Percentiles rank a stretch among this genome's conserved stretches.
phyloP scores from a whole-genome alignment of 352 stramenopile genomes.

The Phytophthora multivora region DNA sequence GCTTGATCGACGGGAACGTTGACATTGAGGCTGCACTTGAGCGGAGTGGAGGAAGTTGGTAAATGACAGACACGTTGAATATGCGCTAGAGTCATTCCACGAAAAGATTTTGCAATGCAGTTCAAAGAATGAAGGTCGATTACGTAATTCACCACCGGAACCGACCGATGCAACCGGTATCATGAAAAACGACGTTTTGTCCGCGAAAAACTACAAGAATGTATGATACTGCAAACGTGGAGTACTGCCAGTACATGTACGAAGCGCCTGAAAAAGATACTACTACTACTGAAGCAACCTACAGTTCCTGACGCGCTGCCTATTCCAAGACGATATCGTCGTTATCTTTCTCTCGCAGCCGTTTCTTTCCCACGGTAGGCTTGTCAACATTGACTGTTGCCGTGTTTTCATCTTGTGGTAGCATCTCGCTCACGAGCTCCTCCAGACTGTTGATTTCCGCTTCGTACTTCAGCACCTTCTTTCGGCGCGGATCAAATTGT shows the following conservation, averaged over 20 bases:
- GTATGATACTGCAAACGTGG: too few relatives aligned
- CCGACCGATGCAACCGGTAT: too few relatives aligned
- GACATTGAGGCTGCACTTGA: constrained; percentile 22
- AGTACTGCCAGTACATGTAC: too few relatives aligned
- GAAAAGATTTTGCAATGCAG: not conserved
- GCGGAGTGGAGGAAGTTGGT: constrained; percentile 2
- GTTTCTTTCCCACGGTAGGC: not conserved
- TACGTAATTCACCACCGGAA: too few relatives aligned
- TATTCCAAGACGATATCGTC: not conserved
- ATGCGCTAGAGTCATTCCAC: not conserved
- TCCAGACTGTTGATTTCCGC: constrained; percentile 2
- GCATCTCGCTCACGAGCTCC: not conserved
- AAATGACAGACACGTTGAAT: constrained; percentile 1
- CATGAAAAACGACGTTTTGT: too few relatives aligned
- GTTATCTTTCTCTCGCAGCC: not conserved
- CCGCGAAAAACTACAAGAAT: too few relatives aligned
- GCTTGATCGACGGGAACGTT: constrained; percentile 44
- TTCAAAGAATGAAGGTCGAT: not conserved
- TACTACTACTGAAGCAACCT: too few relatives aligned
- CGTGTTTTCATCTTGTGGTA: constrained; percentile 2
- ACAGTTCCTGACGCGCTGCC: not conserved
- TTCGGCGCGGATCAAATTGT: not conserved
- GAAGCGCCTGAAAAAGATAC: too few relatives aligned
- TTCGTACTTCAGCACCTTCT: constrained; percentile 1
- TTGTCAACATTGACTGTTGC: not conserved